phyloP scores from a whole-genome alignment of 2,329 filamentous ascomycete genomes.

The Remersonia thermophila region DNA sequence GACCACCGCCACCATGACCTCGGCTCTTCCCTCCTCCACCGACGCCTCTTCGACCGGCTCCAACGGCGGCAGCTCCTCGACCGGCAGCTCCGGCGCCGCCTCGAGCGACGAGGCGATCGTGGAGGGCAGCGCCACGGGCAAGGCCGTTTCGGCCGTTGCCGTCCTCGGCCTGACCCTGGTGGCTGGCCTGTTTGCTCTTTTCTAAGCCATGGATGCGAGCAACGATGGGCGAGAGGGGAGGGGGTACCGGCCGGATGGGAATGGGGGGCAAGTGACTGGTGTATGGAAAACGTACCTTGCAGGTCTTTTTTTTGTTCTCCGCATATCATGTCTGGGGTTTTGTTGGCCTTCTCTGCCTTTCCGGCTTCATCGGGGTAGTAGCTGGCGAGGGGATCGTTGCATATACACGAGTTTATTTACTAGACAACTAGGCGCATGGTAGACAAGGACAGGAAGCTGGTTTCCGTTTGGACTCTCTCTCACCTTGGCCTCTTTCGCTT shows the following conservation, averaged over 20 bases:
- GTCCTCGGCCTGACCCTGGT: slow-evolving; percentile 14
- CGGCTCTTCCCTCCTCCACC: slow-evolving; percentile 4
- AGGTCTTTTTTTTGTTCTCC: too few relatives aligned
- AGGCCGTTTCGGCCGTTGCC: slow-evolving; percentile 11
- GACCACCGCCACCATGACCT: slow-evolving; percentile 19
- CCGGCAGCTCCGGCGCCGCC: slow-evolving; percentile 12
- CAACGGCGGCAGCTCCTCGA: slow-evolving; percentile 11
- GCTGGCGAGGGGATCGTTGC: neutral
- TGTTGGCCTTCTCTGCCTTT: too few relatives aligned
- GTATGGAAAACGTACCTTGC: too few relatives aligned
- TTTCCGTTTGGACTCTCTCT: too few relatives aligned
- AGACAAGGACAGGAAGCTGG: too few relatives aligned
- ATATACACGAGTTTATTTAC: neutral
- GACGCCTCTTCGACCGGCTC: slow-evolving; percentile 11
- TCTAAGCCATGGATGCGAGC: slow-evolving; percentile 9
- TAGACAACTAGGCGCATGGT: neutral
- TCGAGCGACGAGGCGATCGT: neutral
- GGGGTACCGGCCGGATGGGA: neutral
- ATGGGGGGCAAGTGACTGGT: too few relatives aligned
- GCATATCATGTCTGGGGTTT: too few relatives aligned
- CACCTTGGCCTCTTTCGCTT: too few relatives aligned
- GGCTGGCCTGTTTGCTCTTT: slow-evolving; percentile 15
- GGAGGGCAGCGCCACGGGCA: slow-evolving; percentile 6
- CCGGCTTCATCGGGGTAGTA: neutral
- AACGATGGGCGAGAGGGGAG: too few relatives aligned